Evolutionary conservation across 352 stramenopile species (phyloP), one percentile per base, ranked within the genome.

Genomic region (Blastocystis hominis): DNA sequence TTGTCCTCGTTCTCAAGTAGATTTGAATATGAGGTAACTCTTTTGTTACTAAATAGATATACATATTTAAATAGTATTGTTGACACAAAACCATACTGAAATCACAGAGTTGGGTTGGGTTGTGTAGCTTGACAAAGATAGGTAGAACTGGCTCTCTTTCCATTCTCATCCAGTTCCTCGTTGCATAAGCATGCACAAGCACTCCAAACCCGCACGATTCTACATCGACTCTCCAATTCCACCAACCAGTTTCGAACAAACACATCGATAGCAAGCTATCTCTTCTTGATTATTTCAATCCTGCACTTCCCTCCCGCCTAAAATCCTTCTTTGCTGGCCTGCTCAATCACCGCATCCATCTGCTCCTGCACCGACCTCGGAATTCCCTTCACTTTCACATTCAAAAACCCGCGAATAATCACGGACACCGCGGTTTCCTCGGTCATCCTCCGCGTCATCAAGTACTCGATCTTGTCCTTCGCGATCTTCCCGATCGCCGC

Each of bases 381-480:
- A 77, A 87, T 87, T n/a, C 77, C 77, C 55, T 87, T 36, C 30
- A 87, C 50, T 36, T 87, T 87, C 42, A 87, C 30, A 64, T 75
- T 87, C 77, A 87, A 42, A 56, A 87, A 87, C 0, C 77, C 77
- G 40, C 77, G 77, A 34, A 87, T 87, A 50, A 87, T 75, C 10
- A 87, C 47, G 15, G 77, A 87, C 13, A 87, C 47, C n/a, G 77
- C 77, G 13, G 53, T 50, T 24, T 87, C 77, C 55, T 87, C 77
- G 15, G 62, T 78, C 66, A 87, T 62, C 5, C 77, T 3, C 17
- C 77, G 53, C 15, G 77, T 78, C 77, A 87, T 87, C 50, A 87
- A 42, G n/a, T 87, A 87, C 77, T 87, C 77, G 42, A 87, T 87
- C 66, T 87, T 87, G 34, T 87, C 77, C 55, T 87, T 78, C 40